These are phyloP conservation scores for Phragmites australis DNA, from an alignment of 176 grass and related monocot species.

Conservation along the genomic window DNA sequence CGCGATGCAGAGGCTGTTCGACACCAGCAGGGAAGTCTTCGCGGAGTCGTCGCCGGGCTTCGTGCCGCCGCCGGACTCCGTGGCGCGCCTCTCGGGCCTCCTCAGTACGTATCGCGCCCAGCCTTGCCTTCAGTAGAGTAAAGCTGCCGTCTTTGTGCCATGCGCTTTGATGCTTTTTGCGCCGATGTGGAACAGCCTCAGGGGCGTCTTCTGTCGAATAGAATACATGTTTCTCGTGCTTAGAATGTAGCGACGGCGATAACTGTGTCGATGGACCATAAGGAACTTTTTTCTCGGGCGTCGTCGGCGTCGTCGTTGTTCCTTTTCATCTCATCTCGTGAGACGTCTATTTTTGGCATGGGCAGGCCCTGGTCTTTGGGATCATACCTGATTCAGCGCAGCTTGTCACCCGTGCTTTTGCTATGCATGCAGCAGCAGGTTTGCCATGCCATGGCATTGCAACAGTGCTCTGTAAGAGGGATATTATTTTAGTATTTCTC, in stretches of 20 bases:
- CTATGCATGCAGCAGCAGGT: conserved; percentile 18
- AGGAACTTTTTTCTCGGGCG: neutral
- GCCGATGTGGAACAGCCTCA: too few relatives aligned
- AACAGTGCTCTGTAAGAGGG: neutral
- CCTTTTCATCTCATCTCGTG: conserved; percentile 15
- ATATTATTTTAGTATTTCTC: neutral
- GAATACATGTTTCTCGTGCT: conserved; percentile 28
- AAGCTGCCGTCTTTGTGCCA: neutral
- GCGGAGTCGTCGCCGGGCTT: conserved; percentile 39
- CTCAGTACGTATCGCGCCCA: conserved; percentile 43
- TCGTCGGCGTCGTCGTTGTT: neutral
- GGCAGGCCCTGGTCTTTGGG: neutral
- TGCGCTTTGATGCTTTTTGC: neutral
- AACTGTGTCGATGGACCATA: neutral
- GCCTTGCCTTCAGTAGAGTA: neutral
- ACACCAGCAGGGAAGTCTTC: conserved; percentile 69
- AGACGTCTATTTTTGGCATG: conserved; percentile 29
- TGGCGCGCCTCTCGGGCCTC: conserved; percentile 46
- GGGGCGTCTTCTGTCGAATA: too few relatives aligned
- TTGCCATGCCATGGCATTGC: conserved; percentile 18
- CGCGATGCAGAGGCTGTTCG: conserved; percentile 65
- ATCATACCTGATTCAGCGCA: neutral
- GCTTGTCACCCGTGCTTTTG: neutral
- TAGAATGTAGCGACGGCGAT: conserved; percentile 21
- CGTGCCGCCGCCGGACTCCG: conserved; percentile 55